Evolutionary conservation across 257 asterid genomes (phyloP), one percentile per base, ranked within the genome.

Genomic region (Solanum neorickii): DNA sequence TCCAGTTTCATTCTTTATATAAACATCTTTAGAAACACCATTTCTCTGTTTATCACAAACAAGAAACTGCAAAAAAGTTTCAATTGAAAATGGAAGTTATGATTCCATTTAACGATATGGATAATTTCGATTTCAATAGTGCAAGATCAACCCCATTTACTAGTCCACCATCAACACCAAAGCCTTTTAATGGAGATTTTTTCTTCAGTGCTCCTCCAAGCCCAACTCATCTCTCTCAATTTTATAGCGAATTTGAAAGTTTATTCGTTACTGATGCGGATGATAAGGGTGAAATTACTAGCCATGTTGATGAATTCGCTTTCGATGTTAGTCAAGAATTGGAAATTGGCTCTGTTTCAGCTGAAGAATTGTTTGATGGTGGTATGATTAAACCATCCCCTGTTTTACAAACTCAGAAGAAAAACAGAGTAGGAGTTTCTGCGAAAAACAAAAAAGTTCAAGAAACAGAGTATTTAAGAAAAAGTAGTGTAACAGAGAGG

Each of bases 171-270:
- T 49, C 92, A 1, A 82, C 95, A 1, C 95, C 95, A 4, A 89
- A 84, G 59, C 86, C 90, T 12, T 87, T 92, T 52, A 92, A 94
- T 20, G 92, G 90, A 3, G 91, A 90, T 0, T 92, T 87, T 89
- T 96, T 94, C 83, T 88, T 88, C 88, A 94, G 98, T 82, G 98
- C 98, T 31, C 98, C 98, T 0, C 46, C 96, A 0, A 93, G 95
- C 88, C 98, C 98, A 20, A 86, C 95, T 29, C 94, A 90, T 56
- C 88, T 92, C 73, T 88, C 94, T 62, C 92, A 85, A 21, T 91
- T 94, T 65, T 91, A 90, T 60, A 84, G 89, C 2, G 93, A 91
- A 39, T 91, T 90, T 25, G 90, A 93, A 4, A 91, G 89, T 70
- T 88, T 89, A 42, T 73, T 87, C 85, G 44, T 39, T 25, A 47